phyloP scores from a whole-genome alignment of 2,329 filamentous ascomycete species.

The Colletotrichum chlorophyti region DNA sequence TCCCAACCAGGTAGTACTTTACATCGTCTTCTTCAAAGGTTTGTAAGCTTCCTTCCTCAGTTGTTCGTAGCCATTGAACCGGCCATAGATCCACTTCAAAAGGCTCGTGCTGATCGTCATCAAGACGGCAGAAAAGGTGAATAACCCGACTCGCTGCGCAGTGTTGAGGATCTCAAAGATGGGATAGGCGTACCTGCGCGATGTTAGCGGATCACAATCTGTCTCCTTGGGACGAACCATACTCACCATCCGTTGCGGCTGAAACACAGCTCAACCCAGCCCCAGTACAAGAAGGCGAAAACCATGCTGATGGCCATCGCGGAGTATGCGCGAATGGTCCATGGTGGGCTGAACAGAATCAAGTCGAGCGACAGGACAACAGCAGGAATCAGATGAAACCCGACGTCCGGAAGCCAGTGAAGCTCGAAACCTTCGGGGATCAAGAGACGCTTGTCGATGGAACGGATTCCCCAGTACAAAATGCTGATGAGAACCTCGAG shows the following conservation, averaged over 20 bases:
- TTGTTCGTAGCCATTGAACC: slow-evolving; percentile 64
- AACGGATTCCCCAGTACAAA: slow-evolving; percentile 74
- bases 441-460: slow-evolving; percentile 60
- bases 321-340: slow-evolving; percentile 68
- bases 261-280: slow-evolving; percentile 78
- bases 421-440: slow-evolving; percentile 63
- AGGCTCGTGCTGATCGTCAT: slow-evolving; percentile 75
- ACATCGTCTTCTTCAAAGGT: slow-evolving; percentile 36
- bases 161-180: slow-evolving; percentile 76
- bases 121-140: slow-evolving; percentile 70
- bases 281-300: slow-evolving; percentile 75
- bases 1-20: no score
- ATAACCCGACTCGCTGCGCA: slow-evolving; percentile 71
- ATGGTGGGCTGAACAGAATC: slow-evolving; percentile 74
- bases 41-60: slow-evolving; percentile 44
- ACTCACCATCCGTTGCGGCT: slow-evolving; percentile 69
- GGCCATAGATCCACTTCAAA: slow-evolving; percentile 74
- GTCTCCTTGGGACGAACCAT: background rate
- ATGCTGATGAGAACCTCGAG: slow-evolving; percentile 75
- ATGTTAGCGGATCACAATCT: slow-evolving; percentile 32
- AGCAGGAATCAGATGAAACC: slow-evolving; percentile 71
- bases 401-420: slow-evolving; percentile 63
- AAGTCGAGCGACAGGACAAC: slow-evolving; percentile 70
- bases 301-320: slow-evolving; percentile 63
- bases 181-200: slow-evolving; percentile 80